phyloP scores from a whole-genome alignment of 139 green algal genomes.

The Chlorella vulgaris region DNA sequence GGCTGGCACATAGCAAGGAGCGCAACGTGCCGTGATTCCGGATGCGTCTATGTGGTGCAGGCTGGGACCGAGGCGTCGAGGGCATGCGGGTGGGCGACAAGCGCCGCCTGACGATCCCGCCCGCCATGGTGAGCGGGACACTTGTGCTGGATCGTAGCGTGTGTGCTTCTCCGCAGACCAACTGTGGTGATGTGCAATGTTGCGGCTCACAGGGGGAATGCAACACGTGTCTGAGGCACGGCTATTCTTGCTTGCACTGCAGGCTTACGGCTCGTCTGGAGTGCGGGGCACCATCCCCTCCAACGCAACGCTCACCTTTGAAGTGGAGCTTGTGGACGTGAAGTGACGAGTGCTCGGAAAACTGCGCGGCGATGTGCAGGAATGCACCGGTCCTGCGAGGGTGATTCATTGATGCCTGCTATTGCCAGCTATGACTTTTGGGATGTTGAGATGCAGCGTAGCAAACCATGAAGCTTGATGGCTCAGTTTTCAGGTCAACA shows the following conservation, averaged over 20 bases:
- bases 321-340: conserved; percentile 78
- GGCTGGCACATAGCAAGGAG: too few species aligned
- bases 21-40: too few species aligned
- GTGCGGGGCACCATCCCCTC: conserved; percentile 69
- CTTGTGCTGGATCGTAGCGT: too few species aligned
- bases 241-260: conserved; percentile 14
- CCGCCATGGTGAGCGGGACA: conserved; percentile 39
- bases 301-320: conserved; percentile 82
- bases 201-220: too few species aligned
- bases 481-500: too few species aligned
- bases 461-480: not conserved
- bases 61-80: conserved; percentile 85
- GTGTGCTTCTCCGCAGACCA: too few species aligned
- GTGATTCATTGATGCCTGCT: too few species aligned
- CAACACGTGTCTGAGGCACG: too few species aligned
- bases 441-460: too few species aligned
- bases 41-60: too few species aligned
- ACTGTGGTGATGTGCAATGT: too few species aligned
- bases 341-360: conserved; percentile 32
- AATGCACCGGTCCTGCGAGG: not conserved
- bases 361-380: not conserved
- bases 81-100: conserved; percentile 95
- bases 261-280: conserved; percentile 76
- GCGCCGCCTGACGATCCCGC: conserved; percentile 74
- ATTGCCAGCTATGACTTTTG: too few species aligned